Percentiles rank a stretch among this genome's conserved stretches.
phyloP scores from a whole-genome alignment of 495 filamentous ascomycete genomes.

The Ascodesmis nigricans region DNA sequence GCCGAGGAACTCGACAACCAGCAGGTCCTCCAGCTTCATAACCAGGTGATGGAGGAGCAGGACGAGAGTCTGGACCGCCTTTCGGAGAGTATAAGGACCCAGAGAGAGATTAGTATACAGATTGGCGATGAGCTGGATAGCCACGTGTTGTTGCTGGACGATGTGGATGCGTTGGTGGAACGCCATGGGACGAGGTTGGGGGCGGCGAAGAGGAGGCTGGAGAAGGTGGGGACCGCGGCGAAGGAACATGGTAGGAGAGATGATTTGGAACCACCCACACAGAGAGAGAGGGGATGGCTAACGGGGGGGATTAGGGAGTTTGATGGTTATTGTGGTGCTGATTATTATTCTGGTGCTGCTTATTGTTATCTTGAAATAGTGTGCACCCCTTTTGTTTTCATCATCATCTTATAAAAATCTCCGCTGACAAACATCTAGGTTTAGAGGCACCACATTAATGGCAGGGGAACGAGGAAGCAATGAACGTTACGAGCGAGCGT shows the following conservation, averaged over 20 bases:
- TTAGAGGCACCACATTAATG: too few relatives aligned
- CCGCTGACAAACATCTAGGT: too few relatives aligned
- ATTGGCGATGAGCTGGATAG: slow-evolving; percentile 91
- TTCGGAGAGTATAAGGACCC: slow-evolving; percentile 67
- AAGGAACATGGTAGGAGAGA: slow-evolving; percentile 59
- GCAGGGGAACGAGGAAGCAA: too few relatives aligned
- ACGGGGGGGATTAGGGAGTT: slow-evolving; percentile 10
- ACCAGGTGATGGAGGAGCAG: slow-evolving; percentile 56
- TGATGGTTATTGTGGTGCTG: slow-evolving; percentile 41
- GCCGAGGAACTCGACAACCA: slow-evolving; percentile 45
- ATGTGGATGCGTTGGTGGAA: slow-evolving; percentile 62
- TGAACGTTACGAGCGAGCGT: too few relatives aligned
- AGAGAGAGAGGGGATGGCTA: neutral
- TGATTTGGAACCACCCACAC: neutral
- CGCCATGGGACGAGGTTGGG: slow-evolving; percentile 55
- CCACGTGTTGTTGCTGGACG: slow-evolving; percentile 72
- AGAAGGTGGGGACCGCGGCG: slow-evolving; percentile 45
- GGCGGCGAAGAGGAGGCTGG: slow-evolving; percentile 47
- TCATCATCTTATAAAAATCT: too few relatives aligned
- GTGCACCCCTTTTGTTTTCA: too few relatives aligned
- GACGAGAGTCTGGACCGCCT: slow-evolving; percentile 81
- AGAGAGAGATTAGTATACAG: slow-evolving; percentile 80
- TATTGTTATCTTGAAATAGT: slow-evolving; percentile 60
- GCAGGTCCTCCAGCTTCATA: slow-evolving; percentile 73
- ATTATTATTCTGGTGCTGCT: slow-evolving; percentile 58